Base-by-base conservation (phyloP, 2,329 filamentous ascomycete genomes). In the Chaetomiaceae sp. region DNA sequence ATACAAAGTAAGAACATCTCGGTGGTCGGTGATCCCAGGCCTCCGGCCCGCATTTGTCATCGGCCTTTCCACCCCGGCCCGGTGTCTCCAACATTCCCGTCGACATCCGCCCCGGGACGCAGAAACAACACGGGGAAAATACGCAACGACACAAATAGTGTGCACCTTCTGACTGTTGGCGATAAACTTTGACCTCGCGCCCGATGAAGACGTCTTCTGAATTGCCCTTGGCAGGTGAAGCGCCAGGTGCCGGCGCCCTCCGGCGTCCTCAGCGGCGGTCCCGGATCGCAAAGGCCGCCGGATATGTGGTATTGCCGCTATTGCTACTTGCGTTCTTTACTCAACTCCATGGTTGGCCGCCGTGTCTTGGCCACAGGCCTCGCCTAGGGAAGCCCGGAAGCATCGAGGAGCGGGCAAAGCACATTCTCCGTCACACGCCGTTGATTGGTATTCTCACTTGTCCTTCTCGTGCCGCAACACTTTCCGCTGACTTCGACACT, bases 351-450 rank as follows among this genome's bases (percentile, higher is more conserved):
- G 19, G 36, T 15, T 63, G 23, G 51, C 38, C 29, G 43, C 7
- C 58, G 56, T 42, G 51, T 37, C 25, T 47, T 27, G 48, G 27
- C 14, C 51, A 36, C 31, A 31, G 17, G 15, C n/a, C 39, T n/a
- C 37, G 27, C 31, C 23, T 22, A 38, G 34, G 8, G 3, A 50
- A 44, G 6, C 38, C 46, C 31, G 59, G 62, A 53, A 70, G 71
- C 4, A 62, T 76, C 20, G 73, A 80, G 46, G 66, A 75, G 45
- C 70, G 77, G 34, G 77, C 76, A 37, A 71, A 70, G 33, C 66
- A 65, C 31, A 76, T 81, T 31, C 69, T 81, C 29, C 67, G 69
- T 5, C 59, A 67, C 5, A 77, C 72, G 1, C 77, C 78, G 2
- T 64, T 81, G 60, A 79, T 81, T 56, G 77, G 77, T 80, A 69